Evolutionary conservation across 1,284 basidiomycete genomes (phyloP).

Genomic region (Anthracocystis setariae): DNA sequence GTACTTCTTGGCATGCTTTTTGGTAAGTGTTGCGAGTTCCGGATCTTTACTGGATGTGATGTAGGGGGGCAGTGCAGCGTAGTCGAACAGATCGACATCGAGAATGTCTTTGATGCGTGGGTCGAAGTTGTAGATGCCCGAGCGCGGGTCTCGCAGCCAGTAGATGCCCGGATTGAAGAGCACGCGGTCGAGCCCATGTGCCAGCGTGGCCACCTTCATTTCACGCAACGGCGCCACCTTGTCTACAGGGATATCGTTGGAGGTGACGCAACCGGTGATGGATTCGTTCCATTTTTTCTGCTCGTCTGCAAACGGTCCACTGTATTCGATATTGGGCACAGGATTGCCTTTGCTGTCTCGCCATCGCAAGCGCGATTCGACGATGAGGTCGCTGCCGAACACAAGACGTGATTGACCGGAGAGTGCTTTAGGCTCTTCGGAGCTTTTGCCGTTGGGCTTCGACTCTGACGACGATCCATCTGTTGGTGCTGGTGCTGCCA

Average conservation of each 20-base stretch:
- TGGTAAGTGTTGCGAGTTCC: slow-evolving; percentile 77
- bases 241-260: slow-evolving; percentile 24
- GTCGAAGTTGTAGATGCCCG: slow-evolving; percentile 86
- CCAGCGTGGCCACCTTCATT: slow-evolving; percentile 75
- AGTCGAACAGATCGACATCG: slow-evolving; percentile 87
- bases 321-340: slow-evolving; percentile 6
- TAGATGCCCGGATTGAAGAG: slow-evolving; percentile 80
- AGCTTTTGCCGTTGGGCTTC: slow-evolving; percentile 17
- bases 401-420: too few species aligned
- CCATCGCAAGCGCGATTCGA: slow-evolving; percentile 21
- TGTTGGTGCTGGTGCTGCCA: slow-evolving; percentile 9
- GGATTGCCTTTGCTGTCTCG: slow-evolving; percentile 32
- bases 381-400: slow-evolving; percentile 23
- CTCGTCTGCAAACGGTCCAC: slow-evolving; percentile 30
- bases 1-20: slow-evolving; percentile 74
- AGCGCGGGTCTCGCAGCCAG: slow-evolving; percentile 86
- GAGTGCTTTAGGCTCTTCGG: slow-evolving; percentile 24
- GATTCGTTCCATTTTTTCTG: slow-evolving; percentile 25
- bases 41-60: slow-evolving; percentile 82
- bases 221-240: slow-evolving; percentile 57
- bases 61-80: slow-evolving; percentile 81
- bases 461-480: background rate
- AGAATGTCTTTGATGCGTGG: slow-evolving; percentile 79
- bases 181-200: slow-evolving; percentile 79
- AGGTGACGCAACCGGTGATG: slow-evolving; percentile 32